Evolutionary conservation across 192 early-diverging fungal species (phyloP), one percentile per base, ranked within the genome.

Genomic region (Piromyces finnis): DNA sequence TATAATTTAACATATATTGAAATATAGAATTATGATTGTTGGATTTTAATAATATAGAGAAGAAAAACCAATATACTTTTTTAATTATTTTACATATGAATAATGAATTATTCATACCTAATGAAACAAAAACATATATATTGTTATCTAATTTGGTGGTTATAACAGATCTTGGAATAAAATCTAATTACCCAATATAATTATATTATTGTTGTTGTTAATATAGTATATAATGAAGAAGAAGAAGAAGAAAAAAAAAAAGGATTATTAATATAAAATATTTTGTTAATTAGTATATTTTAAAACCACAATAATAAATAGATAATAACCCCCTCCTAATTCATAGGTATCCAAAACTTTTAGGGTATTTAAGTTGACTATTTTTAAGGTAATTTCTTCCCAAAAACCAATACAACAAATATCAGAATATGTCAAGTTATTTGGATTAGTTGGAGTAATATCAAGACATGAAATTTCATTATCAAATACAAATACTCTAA

Each of bases 391-490:
- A 22, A 88, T 85, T 35, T 88, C 86, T 27, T 82, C 88, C 95
- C 95, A 98, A 29, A 93, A 82, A 16, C 94, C 95, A 11, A 95
- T 91, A 0, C 92, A 26, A 90, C 86, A 7, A n/a, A 36, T 81
- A 22, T 87, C 84, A 6, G 84, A 30, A 2, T 90, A 86, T 0
- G 77, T 41, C 22, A 82, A 22, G 0, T 82, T 81, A 0, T 35
- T 79, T 17, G 81, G 30, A 22, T 87, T 84, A 77, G 86, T 83
- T 59, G 89, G 81, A 78, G 84, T 86, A 41, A 94, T 88, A 81
- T 92, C 89, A 27, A 98, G 82, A 80, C 94, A 95, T 9, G 95
- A 86, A 35, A 96, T 89, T 77, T 94, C 91, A 78, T 91, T 83
- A 22, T 86, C 88, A 35, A 95, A 84, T 78, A 78, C n/a, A 26